phyloP scores from a whole-genome alignment of 2,329 filamentous ascomycete genomes.

The Aspergillus novoparasiticus region DNA sequence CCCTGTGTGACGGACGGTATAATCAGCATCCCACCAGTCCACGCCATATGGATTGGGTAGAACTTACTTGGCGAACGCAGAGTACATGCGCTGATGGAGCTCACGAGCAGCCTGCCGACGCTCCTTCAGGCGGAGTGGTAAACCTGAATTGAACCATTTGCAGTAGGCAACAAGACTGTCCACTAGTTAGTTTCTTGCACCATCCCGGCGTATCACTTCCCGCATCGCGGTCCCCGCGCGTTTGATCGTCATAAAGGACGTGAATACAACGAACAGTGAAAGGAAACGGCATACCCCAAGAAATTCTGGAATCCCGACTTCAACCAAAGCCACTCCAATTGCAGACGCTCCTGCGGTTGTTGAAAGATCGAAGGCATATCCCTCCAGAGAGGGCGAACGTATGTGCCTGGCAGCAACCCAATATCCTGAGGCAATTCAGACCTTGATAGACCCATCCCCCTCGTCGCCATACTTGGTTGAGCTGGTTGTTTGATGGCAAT shows the following conservation, averaged over 20 bases:
- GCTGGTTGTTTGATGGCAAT: constrained; percentile 32
- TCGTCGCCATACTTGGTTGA: constrained; percentile 43
- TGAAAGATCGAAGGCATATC: constrained; percentile 45
- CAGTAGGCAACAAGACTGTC: constrained; percentile 34
- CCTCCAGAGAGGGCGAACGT: constrained; percentile 41
- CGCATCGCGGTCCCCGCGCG: not conserved
- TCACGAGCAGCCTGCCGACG: constrained; percentile 40
- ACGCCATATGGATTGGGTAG: constrained; percentile 15
- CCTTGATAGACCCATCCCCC: constrained; percentile 33
- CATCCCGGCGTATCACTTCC: not conserved
- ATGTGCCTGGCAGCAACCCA: constrained; percentile 49
- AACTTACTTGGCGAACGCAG: constrained; percentile 48
- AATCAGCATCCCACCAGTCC: constrained; percentile 12
- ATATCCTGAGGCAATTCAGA: constrained; percentile 46
- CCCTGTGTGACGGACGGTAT: constrained; percentile 21
- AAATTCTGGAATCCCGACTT: constrained; percentile 39
- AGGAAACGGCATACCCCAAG: constrained; percentile 30
- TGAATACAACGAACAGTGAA: not conserved
- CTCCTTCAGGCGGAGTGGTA: constrained; percentile 38
- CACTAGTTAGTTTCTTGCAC: constrained; percentile 1
- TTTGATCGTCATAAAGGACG: not conserved
- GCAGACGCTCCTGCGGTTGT: constrained; percentile 37
- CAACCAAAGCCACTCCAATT: constrained; percentile 44
- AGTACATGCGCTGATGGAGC: constrained; percentile 52
- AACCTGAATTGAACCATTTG: constrained; percentile 34